phyloP scores from a whole-genome alignment of 1,284 basidiomycete genomes.

The Leucoagaricus sp. region DNA sequence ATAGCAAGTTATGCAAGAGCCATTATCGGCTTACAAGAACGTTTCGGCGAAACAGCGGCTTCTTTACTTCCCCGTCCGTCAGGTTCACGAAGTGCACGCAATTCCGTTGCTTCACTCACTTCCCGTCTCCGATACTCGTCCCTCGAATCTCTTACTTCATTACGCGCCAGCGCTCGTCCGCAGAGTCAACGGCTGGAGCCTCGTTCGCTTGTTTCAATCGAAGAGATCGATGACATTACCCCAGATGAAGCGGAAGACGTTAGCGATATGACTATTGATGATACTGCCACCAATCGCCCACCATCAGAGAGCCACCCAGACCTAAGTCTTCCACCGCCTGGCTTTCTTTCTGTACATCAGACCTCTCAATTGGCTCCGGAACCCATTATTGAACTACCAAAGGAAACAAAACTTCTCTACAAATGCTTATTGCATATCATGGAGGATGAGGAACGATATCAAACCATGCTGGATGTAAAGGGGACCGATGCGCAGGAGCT shows the following conservation, averaged over 20 bases:
- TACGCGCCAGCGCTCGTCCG: neutral
- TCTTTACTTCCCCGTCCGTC: too few relatives aligned
- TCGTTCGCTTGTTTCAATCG: neutral
- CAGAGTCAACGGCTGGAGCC: neutral
- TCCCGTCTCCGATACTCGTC: neutral
- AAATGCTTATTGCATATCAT: neutral
- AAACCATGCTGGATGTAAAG: neutral
- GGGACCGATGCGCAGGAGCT: neutral
- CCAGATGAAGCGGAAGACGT: too few relatives aligned
- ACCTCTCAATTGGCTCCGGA: too few relatives aligned
- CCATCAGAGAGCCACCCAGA: too few relatives aligned
- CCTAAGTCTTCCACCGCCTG: too few relatives aligned
- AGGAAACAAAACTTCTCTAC: neutral
- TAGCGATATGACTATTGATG: too few relatives aligned
- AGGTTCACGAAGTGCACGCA: too few relatives aligned
- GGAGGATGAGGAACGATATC: neutral
- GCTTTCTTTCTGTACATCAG: too few relatives aligned
- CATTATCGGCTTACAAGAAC: neutral
- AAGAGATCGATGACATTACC: neutral
- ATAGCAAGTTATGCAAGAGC: neutral
- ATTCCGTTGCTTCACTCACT: too few relatives aligned
- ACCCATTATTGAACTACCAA: too few relatives aligned
- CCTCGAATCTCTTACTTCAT: neutral
- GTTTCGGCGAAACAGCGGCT: neutral
- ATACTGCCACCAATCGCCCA: too few relatives aligned